phyloP scores from a whole-genome alignment of 1,284 basidiomycete genomes.

The Ustilago bromivora region DNA sequence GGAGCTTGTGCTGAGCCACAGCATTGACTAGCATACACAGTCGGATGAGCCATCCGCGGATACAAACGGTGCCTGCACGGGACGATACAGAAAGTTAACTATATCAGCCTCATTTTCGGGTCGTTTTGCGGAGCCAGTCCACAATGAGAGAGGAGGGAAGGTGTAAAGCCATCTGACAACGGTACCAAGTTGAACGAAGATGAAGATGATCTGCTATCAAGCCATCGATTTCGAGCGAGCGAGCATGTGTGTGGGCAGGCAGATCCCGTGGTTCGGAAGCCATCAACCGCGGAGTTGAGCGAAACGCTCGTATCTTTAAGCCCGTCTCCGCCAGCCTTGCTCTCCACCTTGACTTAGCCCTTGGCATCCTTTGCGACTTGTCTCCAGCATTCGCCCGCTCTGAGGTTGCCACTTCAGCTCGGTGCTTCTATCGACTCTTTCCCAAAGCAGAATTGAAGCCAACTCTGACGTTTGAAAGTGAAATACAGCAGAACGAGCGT shows the following conservation, averaged over 20 bases:
- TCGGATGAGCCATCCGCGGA: background rate
- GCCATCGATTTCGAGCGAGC: background rate
- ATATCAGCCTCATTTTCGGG: too few species aligned
- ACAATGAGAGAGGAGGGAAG: too few species aligned
- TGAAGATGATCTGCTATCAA: background rate
- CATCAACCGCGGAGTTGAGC: conserved; percentile 6
- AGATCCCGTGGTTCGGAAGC: conserved; percentile 9
- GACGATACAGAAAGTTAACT: background rate
- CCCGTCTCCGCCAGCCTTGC: background rate
- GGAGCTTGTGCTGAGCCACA: too few species aligned
- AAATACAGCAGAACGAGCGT: background rate
- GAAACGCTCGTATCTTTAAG: background rate
- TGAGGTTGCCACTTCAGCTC: background rate
- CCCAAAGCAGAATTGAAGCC: background rate
- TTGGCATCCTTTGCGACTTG: too few species aligned
- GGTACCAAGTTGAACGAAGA: too few species aligned
- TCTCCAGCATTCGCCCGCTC: background rate
- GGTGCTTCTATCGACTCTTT: background rate
- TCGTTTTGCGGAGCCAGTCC: too few species aligned
- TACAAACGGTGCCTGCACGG: background rate
- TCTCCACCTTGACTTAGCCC: background rate
- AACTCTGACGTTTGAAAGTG: background rate
- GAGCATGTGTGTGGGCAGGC: background rate
- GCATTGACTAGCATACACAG: background rate
- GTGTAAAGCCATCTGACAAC: too few species aligned